Base-by-base conservation (phyloP, 257 asterid genomes). In the Solanum etuberosum region DNA sequence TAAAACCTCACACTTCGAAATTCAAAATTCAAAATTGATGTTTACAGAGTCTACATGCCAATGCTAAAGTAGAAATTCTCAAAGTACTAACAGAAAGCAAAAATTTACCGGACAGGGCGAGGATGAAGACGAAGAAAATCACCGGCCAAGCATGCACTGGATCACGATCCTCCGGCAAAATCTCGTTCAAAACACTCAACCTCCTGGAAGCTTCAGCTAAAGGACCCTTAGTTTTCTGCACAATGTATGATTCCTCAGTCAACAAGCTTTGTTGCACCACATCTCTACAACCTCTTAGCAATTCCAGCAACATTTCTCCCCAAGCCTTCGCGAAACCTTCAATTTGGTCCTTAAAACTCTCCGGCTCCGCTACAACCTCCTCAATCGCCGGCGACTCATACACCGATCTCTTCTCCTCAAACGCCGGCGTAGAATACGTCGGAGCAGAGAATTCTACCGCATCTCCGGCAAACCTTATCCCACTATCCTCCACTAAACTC, bases 91-190 rank as follows among this genome's bases (percentile, higher is more conserved):
- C 9, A 27, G 8, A 80, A 80, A 80, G 23, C 25, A 29, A 7
- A 65, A 37, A 16, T 9, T 72, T 91, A 96, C 99, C 99, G 31
- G 96, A 89, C n/a, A 96, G 89, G 54, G 97, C 92, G 34, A 96
- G 89, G 68, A 95, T 4, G 83, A 91, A 92, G 48, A 96, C 98
- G 90, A 92, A 89, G 90, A 95, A 86, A 23, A 96, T 90, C 83
- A 96, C 91, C 10, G 93, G 87, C 98, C 98, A 96, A 43, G 93
- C 96, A 88, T 92, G 98, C 38, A 89, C 76, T 9, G 99, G 99
- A 91, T 95, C 94, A 84, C 98, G 97, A 92, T 96, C 99, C 81
- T 96, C 99, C 37, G 99, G 99, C 94, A 96, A 88, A 89, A 88
- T 92, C 77, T 95, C 96, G 63, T 95, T 95, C 78, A 95, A 78